Evolutionary conservation across 2,329 filamentous ascomycete genomes (phyloP).

Genomic region (Fusarium equiseti): DNA sequence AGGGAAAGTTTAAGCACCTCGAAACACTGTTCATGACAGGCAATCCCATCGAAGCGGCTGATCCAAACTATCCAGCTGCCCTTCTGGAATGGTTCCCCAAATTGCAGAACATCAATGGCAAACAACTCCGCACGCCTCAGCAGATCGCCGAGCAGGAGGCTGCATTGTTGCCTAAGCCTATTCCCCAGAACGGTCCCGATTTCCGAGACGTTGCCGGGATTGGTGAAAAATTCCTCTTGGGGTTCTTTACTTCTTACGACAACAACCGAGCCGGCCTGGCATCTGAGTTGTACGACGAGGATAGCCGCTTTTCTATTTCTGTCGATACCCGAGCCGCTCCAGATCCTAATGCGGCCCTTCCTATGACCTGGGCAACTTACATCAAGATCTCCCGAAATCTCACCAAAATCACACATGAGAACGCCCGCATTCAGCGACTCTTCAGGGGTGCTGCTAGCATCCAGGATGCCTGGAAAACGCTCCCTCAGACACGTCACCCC

Average conservation of each 20-base stretch:
- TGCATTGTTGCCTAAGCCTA: slow-evolving; percentile 64
- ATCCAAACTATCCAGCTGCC: slow-evolving; percentile 73
- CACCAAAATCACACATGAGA: slow-evolving; percentile 71
- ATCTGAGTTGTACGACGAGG: slow-evolving; percentile 78
- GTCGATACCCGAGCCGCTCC: slow-evolving; percentile 72
- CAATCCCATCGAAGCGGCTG: slow-evolving; percentile 76
- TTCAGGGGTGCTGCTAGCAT: slow-evolving; percentile 75
- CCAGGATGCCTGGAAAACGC: slow-evolving; percentile 72
- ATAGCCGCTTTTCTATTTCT: slow-evolving; percentile 80
- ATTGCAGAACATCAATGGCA: slow-evolving; percentile 80
- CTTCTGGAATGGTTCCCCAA: slow-evolving; percentile 86
- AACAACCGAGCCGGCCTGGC: slow-evolving; percentile 73
- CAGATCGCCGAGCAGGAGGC: slow-evolving; percentile 70
- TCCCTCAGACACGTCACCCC: slow-evolving; percentile 82
- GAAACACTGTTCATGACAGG: slow-evolving; percentile 83
- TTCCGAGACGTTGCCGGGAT: slow-evolving; percentile 81
- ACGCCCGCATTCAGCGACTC: slow-evolving; percentile 72
- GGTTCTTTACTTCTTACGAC: slow-evolving; percentile 82
- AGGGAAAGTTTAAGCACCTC: slow-evolving; percentile 80
- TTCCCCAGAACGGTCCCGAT: slow-evolving; percentile 73
- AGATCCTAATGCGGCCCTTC: slow-evolving; percentile 58
- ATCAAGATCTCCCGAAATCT: slow-evolving; percentile 84
- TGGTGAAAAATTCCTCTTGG: slow-evolving; percentile 79
- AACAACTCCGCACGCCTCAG: slow-evolving; percentile 78
- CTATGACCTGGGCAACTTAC: slow-evolving; percentile 77